Percentiles rank a stretch among this genome's conserved stretches.
Evolutionary conservation across 1,284 basidiomycete genomes (phyloP).

Genomic region (Cryptococcus floricola): DNA sequence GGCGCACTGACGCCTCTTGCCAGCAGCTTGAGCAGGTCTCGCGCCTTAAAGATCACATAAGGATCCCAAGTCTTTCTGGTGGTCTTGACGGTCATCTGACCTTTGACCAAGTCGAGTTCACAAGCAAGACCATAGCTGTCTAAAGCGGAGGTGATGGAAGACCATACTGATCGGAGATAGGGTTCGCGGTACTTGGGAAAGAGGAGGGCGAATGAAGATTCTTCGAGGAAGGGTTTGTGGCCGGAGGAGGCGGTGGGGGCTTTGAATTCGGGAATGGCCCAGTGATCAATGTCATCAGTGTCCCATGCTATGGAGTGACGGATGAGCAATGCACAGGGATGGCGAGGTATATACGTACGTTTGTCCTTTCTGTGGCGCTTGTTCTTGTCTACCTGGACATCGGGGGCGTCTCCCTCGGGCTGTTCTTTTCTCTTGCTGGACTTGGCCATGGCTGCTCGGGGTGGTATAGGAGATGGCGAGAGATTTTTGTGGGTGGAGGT

Average conservation of each 20-base stretch:
- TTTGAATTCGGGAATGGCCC: slow-evolving; percentile 82
- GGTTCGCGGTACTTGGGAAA: slow-evolving; percentile 99
- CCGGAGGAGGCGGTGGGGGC: slow-evolving; percentile 56
- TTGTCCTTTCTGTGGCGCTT: slow-evolving; percentile 87
- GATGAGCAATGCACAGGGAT: background rate
- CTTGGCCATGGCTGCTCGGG: background rate
- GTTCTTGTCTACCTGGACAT: slow-evolving; percentile 59
- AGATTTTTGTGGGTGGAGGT: background rate
- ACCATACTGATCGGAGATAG: slow-evolving; percentile 92
- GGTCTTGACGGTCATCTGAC: slow-evolving; percentile 94
- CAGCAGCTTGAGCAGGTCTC: slow-evolving; percentile 92
- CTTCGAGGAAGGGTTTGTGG: slow-evolving; percentile 72
- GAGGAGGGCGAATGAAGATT: slow-evolving; percentile 94
- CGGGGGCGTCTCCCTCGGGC: slow-evolving; percentile 12
- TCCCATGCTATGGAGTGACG: slow-evolving; percentile 72
- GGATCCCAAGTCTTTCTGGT: slow-evolving; percentile 97
- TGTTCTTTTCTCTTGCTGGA: slow-evolving; percentile 33
- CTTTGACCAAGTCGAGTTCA: slow-evolving; percentile 91
- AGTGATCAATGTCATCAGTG: slow-evolving; percentile 98
- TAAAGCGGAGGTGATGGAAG: slow-evolving; percentile 79
- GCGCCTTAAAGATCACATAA: slow-evolving; percentile 90
- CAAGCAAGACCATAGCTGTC: slow-evolving; percentile 82
- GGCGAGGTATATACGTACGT: slow-evolving; percentile 55
- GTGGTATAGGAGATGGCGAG: background rate
- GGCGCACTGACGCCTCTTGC: slow-evolving; percentile 78